Percentiles rank a stretch among this genome's conserved stretches.
These are phyloP conservation scores for Aquilaria yunnanensis DNA, from an alignment of 345 rosid species.

Conservation along the genomic window DNA sequence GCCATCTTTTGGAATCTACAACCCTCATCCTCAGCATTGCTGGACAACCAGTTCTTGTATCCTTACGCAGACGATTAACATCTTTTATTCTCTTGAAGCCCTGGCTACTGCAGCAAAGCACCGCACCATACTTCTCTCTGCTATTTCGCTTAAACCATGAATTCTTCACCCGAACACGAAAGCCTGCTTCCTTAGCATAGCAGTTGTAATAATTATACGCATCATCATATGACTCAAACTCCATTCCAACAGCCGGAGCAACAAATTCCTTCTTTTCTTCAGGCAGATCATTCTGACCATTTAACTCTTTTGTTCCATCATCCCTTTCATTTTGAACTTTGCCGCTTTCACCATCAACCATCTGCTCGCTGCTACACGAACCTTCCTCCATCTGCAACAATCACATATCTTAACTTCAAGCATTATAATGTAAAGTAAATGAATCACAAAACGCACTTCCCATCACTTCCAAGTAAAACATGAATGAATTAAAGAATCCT, in stretches of 20 bases:
- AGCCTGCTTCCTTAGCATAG: constrained; percentile 69
- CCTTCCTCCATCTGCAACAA: constrained; percentile 31
- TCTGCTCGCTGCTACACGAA: constrained; percentile 21
- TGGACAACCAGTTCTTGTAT: constrained; percentile 81
- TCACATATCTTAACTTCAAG: background rate
- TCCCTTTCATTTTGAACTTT: constrained; percentile 18
- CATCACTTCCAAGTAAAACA: too few species aligned
- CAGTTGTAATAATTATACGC: constrained; percentile 75
- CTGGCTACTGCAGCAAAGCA: constrained; percentile 75
- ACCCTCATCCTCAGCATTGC: constrained; percentile 76
- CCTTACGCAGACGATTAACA: constrained; percentile 55
- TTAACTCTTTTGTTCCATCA: constrained; percentile 16
- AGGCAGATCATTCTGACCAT: constrained; percentile 24
- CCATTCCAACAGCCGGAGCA: constrained; percentile 77
- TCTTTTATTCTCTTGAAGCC: constrained; percentile 70
- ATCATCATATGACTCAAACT: constrained; percentile 75
- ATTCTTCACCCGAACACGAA: constrained; percentile 71
- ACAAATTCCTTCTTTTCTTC: constrained; percentile 51
- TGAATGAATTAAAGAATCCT: too few species aligned
- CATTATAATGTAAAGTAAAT: too few species aligned
- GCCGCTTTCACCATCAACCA: constrained; percentile 11
- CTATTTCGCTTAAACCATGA: constrained; percentile 86
- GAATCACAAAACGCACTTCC: too few species aligned
- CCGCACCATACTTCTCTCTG: constrained; percentile 69
- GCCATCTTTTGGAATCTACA: constrained; percentile 73